These are phyloP conservation scores for Limonium bicolor DNA, from an alignment of 148 eudicot species.

Conservation along the genomic window DNA sequence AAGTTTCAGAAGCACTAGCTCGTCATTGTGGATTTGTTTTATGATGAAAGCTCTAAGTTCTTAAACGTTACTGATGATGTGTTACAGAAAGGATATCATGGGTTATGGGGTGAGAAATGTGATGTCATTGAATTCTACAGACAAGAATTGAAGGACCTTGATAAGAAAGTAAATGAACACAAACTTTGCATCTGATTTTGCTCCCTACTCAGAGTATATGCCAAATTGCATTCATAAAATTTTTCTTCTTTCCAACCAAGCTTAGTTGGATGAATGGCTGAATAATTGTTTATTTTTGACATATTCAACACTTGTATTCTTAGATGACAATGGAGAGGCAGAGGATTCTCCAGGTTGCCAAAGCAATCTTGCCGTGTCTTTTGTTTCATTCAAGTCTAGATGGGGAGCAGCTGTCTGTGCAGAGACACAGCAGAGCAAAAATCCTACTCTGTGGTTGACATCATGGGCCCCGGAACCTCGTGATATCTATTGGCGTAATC, in stretches of 20 bases:
- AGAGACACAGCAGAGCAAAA: constrained; percentile 81
- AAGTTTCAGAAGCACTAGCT: too few species aligned
- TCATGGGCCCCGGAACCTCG: constrained; percentile 99
- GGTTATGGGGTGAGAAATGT: constrained; percentile 66
- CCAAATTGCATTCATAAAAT: neutral
- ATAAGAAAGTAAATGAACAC: constrained; percentile 45
- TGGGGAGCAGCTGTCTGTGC: constrained; percentile 99
- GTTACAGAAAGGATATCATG: constrained; percentile 64
- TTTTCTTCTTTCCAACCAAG: constrained; percentile 1
- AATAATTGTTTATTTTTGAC: too few species aligned
- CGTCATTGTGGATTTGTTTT: neutral
- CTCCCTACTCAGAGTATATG: neutral
- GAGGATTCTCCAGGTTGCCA: constrained; percentile 56
- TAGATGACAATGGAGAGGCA: constrained; percentile 81
- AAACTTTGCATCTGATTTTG: neutral
- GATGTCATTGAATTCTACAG: constrained; percentile 64
- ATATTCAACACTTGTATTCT: constrained; percentile 8
- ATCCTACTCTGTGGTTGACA: constrained; percentile 80
- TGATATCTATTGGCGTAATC: constrained; percentile 84
- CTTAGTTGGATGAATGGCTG: too few species aligned
- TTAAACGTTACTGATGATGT: neutral
- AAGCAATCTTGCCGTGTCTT: constrained; percentile 58
- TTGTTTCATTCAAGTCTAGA: constrained; percentile 91
- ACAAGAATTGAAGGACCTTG: constrained; percentile 42
- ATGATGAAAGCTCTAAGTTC: neutral